Base-by-base conservation (phyloP, 805 yeast genomes). In the Suhomyces faveliae region DNA sequence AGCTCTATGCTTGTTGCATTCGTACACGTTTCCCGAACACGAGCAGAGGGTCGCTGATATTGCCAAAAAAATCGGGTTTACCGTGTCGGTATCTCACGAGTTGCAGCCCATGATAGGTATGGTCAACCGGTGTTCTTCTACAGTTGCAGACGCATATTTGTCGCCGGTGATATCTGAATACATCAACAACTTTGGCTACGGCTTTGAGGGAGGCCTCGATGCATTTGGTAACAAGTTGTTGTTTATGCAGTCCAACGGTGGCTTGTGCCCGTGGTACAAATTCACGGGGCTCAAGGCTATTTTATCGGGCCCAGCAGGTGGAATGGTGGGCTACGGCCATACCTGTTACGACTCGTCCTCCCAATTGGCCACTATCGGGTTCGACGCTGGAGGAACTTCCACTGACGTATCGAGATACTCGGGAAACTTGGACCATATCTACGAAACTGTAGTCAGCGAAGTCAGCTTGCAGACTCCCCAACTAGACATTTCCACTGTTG, bases 241-340 rank as follows among this genome's bases (percentile, higher is more conserved):
- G 55, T 92, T 92, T 66, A 92, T 92, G 98, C 96, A 92, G 67
- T 87, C 96, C 10, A 96, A 92, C 64, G 98, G 98, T 49, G 98
- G 98, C 2, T 76, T 92, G 50, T 90, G 91, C 19, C 89, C 89
- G 47, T 90, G 94, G 59, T 73, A 81, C 19, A 77, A 80, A 42
- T 92, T 92, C 63, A 85, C 96, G 0, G 98, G 98, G 1, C 71
- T 92, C 30, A 78, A 83, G 56, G 96, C 98, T 3, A 87, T 92
- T 42, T 68, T 92, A 29, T 89, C 97, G 1, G 98, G 98, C 2
- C 98, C 98, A 2, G 98, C 98, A 8, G 98, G 98, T 33, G 98
- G 98, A 43, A 96, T 92, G 49, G 97, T 92, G 27, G 98, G 98
- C 0, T 88, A 83, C 57, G 88, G 96, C 0, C 77, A 81, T 45